Evolutionary conservation across 768 basidiomycete genomes (phyloP), one percentile per base, ranked within the genome.

Genomic region (Phylloporus sp.): DNA sequence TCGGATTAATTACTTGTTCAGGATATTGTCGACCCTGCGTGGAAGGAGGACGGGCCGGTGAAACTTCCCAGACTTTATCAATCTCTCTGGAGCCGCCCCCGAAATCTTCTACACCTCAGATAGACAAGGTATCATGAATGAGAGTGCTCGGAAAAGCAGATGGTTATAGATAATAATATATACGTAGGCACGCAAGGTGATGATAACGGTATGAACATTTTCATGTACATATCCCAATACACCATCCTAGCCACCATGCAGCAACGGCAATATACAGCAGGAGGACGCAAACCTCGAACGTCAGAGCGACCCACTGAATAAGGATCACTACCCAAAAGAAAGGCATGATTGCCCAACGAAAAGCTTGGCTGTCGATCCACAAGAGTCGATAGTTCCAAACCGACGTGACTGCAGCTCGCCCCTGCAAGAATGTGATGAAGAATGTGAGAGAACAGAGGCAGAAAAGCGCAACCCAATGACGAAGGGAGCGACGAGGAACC

Each of bases 201-300:
- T 6, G 28, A 10, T 11, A 44, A 31, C 44, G 23, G 35, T 46
- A 41, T 46, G 31, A 36, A 23, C 26, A 20, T 49, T n/a, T n/a
- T 67, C 60, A 78, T 39, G 71, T 65, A 53, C 73, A 68, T 53
- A 88, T 56, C 36, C 78, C 78, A 38, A 87, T 62, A 24, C 73
- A 73, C 88, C 88, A 91, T 23, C 85, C 86, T 49, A 79, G 61
- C 88, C 88, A 91, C 88, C 88, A 91, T 9, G 74, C 60, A 36
- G 83, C 69, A 20, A 86, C 78, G 5, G 76, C 80, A 35, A 82
- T 38, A 63, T 88, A 77, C 52, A 81, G 71, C 15, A 82, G 53
- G 12, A 89, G 75, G 52, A 88, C 68, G 29, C 69, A 74, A 53
- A 74, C 64, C 62, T 89, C 86, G 24, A 80, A 64, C n/a, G 79